phyloP scores from a whole-genome alignment of 768 basidiomycete genomes.

The Leccinum olivaceopallidum region DNA sequence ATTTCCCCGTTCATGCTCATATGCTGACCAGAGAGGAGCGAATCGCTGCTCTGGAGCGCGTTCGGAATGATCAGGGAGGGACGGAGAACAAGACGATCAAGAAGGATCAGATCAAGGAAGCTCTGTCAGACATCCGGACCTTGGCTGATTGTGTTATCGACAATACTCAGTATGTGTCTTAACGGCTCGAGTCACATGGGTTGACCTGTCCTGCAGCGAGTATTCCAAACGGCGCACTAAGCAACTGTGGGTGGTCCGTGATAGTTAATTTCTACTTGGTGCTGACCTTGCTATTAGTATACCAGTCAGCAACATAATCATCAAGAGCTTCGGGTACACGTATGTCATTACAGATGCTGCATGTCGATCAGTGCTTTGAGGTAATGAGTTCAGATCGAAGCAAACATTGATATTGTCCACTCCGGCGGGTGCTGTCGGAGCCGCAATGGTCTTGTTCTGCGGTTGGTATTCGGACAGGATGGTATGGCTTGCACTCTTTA shows the following conservation, averaged over 20 bases:
- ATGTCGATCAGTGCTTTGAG: neutral
- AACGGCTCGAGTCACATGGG: neutral
- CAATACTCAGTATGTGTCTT: conserved; percentile 49
- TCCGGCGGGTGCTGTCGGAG: conserved; percentile 52
- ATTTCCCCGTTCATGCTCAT: conserved; percentile 61
- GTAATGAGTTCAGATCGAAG: conserved; percentile 43
- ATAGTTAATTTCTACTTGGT: neutral
- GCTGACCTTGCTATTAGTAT: conserved; percentile 1
- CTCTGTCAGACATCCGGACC: conserved; percentile 55
- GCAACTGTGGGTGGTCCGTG: conserved; percentile 51
- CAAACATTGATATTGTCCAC: conserved; percentile 62
- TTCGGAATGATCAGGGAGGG: conserved; percentile 66
- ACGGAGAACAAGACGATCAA: conserved; percentile 62
- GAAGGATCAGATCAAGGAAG: conserved; percentile 57
- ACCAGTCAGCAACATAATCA: conserved; percentile 60
- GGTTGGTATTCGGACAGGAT: conserved; percentile 70
- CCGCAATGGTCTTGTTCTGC: conserved; percentile 49
- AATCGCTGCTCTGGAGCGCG: conserved; percentile 62
- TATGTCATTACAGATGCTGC: conserved; percentile 28
- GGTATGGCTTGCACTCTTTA: conserved; percentile 32
- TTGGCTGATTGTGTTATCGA: conserved; percentile 62
- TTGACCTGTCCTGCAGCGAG: conserved; percentile 43
- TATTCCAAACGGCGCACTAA: conserved; percentile 63
- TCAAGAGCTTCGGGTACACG: conserved; percentile 66
- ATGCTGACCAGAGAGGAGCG: conserved; percentile 60